Evolutionary conservation across 2,329 filamentous ascomycete species (phyloP), one percentile per base, ranked within the genome.

Genomic region (Exophiala calicioides): DNA sequence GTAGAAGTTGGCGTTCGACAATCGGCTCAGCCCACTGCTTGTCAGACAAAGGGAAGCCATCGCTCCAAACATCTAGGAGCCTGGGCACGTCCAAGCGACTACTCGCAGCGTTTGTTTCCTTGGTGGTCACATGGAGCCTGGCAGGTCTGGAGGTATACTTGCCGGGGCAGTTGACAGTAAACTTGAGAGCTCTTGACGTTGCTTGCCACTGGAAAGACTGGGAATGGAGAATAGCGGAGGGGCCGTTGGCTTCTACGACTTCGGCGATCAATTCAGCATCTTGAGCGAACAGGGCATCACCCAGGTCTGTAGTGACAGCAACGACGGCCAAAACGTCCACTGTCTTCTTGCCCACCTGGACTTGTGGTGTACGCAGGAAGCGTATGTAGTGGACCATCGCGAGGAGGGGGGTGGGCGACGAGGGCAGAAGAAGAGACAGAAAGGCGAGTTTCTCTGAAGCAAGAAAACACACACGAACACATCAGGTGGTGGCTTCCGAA

Each of bases 251-350:
- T 43, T 57, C 55, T 41, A 55, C 44, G 19, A 56, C 29, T 23
- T 51, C 39, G 5, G 44, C 44, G 10, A 41, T 30, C 6, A 80
- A 61, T 9, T 68, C 59, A 16, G 75, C 57, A 58, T 77, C 66
- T 33, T 68, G 59, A n/a, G 74, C 70, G 32, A 80, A 73, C 60
- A 85, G 84, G 1, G 74, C 74, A 58, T 86, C 82, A 13, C 84
- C 84, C 5, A 88, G 70, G 60, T 88, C 84, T 18, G 82, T 86
- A 8, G 82, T 84, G 60, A 87, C 75, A 29, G 82, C 84, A 48
- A 86, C 69, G 21, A 81, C 69, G 36, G 74, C 68, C 50, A 68
- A 75, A 45, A 81, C 64, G 12, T 64, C 62, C 45, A 73, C 61
- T 43, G 72, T 68, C 47, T 65, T 63, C 31, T 63, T 59, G 30